Evolutionary conservation across 352 stramenopile species (phyloP), one percentile per base, ranked within the genome.

Genomic region (Phytophthora melonis): DNA sequence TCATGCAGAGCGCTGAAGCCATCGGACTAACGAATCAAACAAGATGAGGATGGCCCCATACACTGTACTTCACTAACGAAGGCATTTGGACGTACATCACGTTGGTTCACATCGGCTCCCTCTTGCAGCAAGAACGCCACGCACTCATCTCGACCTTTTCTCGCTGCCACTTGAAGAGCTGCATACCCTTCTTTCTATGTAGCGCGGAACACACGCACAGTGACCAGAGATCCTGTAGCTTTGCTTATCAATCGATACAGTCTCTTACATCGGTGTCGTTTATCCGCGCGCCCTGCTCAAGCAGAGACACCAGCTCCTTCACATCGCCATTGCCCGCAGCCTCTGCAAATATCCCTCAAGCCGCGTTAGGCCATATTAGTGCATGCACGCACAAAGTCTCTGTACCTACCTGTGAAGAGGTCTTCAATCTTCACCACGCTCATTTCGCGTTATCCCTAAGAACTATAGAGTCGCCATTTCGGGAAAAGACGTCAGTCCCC

Each of bases 1-100:
- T 93, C 86, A 23, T 93, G 86, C 11, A 93, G 69, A 27, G 86
- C 79, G 50, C 80, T 91, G 60, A 91, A 92, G 60, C 84, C 86
- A 56, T 93, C 86, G 1, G 81, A 87, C 86, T 93, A 57, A 57
- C 39, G 5, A 45, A 18, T n/a, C 14, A 45, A 45, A 43, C 14
- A 45, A 45, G 14, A 6, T 14, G 36, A 45, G 14, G 16, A 11
- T 16, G 36, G 16, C 27, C 16, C 39, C 13, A 45, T n/a, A 45
- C 39, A 8, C 4, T 8, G 39, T 45, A 45, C 36, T 11, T 36
- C 30, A 10, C 18, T 16, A 19, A 54, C 10, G n/a, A 9, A 54
- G 18, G 23, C 23, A 19, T 18, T 19, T 39, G 58, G 18, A 19
- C 72, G 21, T 63, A 92, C 86, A 39, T 93, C 86, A 36, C 84